Base-by-base conservation (phyloP, 1,284 basidiomycete species). In the Tylopilus orsonianus region DNA sequence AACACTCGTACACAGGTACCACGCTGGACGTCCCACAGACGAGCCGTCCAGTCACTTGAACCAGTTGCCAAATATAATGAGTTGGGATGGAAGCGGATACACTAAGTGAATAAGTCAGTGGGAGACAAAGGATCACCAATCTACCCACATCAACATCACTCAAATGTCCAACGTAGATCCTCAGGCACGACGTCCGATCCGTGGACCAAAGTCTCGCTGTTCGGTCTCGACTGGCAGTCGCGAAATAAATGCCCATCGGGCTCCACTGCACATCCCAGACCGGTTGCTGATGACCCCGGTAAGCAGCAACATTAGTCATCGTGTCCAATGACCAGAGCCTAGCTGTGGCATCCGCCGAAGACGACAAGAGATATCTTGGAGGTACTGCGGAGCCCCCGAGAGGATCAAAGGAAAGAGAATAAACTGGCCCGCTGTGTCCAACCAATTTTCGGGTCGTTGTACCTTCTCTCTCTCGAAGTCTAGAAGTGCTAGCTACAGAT, bases 231-330 rank as follows among this genome's bases (percentile, higher is more conserved):
- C 93, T 95, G 5, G 84, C 94, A 10, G 93, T 96, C 1, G 96
- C 96, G 69, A 99, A 99, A 71, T 99, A 98, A n/a, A 96, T 85
- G 5, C 97, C 96, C 73, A 93, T 83, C 7, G 96, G 95, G 56
- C 91, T 94, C 97, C 97, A 99, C 66, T 97, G 87, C 8, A 97
- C 93, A 59, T 98, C 95, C 97, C 97, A 99, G 1, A 99, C 87
- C 0, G 97, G 95, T 66, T 97, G 95, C 65, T 96, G 88, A 64
- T 99, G 97, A 0, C 97, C 97, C 18, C 94, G 81, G 67, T 96
- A 99, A 6, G 89, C 93, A 5, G 95, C 94, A 8, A 99, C 74
- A 57, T 97, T 97, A 19, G 89, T 83, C 77, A 93, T 87, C 1
- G 96, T 97, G 60, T 99, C 94, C 67, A 98, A 75, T 10, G 93